Percentiles rank a stretch among this genome's conserved stretches.
Evolutionary conservation across 1,139 yeast species (phyloP).

Genomic region (Geotrichum bryndzae): DNA sequence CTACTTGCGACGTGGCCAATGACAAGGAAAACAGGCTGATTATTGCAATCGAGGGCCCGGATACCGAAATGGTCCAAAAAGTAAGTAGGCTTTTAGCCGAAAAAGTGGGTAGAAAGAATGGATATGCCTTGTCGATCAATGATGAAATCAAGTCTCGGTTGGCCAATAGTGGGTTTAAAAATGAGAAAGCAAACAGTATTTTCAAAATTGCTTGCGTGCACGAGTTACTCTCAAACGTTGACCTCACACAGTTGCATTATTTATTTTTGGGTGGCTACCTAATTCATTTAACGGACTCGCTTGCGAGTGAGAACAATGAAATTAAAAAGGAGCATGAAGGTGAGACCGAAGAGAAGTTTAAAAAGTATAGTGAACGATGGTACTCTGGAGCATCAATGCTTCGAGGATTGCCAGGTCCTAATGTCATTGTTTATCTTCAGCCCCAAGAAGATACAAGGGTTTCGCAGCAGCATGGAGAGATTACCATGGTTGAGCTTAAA

Average conservation of each 20-base stretch:
- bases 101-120: constrained; percentile 1
- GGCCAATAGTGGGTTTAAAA: constrained; percentile 21
- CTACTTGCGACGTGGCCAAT: constrained; percentile 22
- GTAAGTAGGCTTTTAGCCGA: constrained; percentile 20
- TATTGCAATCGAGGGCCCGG: constrained; percentile 29
- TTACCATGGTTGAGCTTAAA: constrained; percentile 25
- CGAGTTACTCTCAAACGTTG: constrained; percentile 24
- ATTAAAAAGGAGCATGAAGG: not conserved
- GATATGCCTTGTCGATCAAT: not conserved
- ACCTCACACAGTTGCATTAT: constrained; percentile 8
- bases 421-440: constrained; percentile 26
- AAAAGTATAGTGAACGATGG: constrained; percentile 9
- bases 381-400: constrained; percentile 16
- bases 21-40: constrained; percentile 9
- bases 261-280: constrained; percentile 27
- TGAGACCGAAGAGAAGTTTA: not conserved
- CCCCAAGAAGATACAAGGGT: constrained; percentile 18
- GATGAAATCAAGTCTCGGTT: not conserved
- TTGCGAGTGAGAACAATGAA: constrained; percentile 17
- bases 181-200: constrained; percentile 26
- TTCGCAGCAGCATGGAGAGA: constrained; percentile 22
- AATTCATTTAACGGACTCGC: constrained; percentile 27
- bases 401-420: constrained; percentile 30
- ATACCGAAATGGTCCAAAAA: constrained; percentile 21
- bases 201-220: constrained; percentile 30